Evolutionary conservation across 2,329 filamentous ascomycete genomes (phyloP).

Genomic region (Diaporthe sp.): DNA sequence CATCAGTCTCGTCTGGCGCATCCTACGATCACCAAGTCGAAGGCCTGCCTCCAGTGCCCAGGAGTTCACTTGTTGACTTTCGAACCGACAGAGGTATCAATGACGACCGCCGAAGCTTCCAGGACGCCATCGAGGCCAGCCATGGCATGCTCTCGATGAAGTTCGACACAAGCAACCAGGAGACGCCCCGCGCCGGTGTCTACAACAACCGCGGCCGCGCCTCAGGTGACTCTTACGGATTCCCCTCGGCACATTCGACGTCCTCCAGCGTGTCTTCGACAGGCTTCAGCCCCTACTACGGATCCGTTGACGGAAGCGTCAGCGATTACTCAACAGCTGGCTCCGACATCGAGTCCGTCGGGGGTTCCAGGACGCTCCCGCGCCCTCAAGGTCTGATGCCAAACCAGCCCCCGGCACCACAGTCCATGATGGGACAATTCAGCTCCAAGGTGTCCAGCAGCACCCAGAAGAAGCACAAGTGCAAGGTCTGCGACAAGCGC

Average conservation of each 20-base stretch:
- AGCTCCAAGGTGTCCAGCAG: slow-evolving; percentile 96
- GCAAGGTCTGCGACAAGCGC: slow-evolving; percentile 98
- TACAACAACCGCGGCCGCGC: slow-evolving; percentile 79
- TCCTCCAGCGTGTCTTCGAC: slow-evolving; percentile 92
- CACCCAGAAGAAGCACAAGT: slow-evolving; percentile 99
- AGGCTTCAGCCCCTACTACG: slow-evolving; percentile 87
- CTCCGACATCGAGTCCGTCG: slow-evolving; percentile 87
- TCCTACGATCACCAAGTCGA: slow-evolving; percentile 56
- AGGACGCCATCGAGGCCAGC: slow-evolving; percentile 91
- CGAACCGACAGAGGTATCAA: slow-evolving; percentile 50
- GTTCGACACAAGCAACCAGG: slow-evolving; percentile 70
- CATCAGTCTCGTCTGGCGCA: slow-evolving; percentile 77
- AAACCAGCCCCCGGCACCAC: slow-evolving; percentile 81
- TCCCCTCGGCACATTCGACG: slow-evolving; percentile 85
- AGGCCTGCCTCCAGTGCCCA: slow-evolving; percentile 59
- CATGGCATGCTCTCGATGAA: slow-evolving; percentile 94
- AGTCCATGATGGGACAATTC: slow-evolving; percentile 99
- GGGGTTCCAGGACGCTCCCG: slow-evolving; percentile 82
- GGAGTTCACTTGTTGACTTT: slow-evolving; percentile 76
- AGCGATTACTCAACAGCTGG: slow-evolving; percentile 94
- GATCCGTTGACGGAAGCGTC: slow-evolving; percentile 82
- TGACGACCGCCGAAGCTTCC: slow-evolving; percentile 79
- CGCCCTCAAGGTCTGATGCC: slow-evolving; percentile 76
- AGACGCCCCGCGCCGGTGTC: slow-evolving; percentile 86
- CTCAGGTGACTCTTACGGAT: slow-evolving; percentile 90